Base-by-base conservation (phyloP, 2,329 filamentous ascomycete species). In the Alternaria tenuissima region DNA sequence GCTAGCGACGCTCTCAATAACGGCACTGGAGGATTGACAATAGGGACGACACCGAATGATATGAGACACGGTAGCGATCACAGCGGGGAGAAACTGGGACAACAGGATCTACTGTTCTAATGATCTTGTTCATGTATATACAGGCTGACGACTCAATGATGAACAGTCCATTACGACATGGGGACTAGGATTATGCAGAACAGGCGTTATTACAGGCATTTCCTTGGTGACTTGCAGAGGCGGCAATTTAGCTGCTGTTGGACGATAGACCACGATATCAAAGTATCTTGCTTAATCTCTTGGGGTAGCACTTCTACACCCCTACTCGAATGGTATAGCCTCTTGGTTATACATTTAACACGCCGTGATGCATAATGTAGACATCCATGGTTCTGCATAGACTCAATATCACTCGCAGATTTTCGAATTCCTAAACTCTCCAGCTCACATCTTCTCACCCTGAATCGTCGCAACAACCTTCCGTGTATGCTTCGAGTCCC, bases 401-500 rank as follows among this genome's bases (percentile, higher is more conserved):
- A n/a, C 28, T 54, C 22, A 52, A 48, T 44, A 38, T 24, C 16
- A 28, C n/a, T 14, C 16, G 11, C 38, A 26, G 49, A 47, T 24
- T 24, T 24, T 0, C 24, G 7, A 0, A 26, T 26, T 30, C 20
- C 5, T 5, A 34, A 42, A 14, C n/a, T 16, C 39, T 26, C 20
- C 46, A 8, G 42, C 39, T 78, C 71, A 83, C 57, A 72, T 76
- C 81, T 86, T 88, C 82, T 97, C 91, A 43, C 94, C 95, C 79
- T 98, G 94, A 63, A 98, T 96, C 1, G 95, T 98, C 55, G 94
- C 94, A 63, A 99, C 89, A 12, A 98, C 87, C 76, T 88, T 91
- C 72, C 95, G 87, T 65, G 87, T 84, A 79, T 97, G 94, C 79
- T 88, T 92, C 68, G 83, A 83, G 3, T 83, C 86, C 57, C 94